Evolutionary conservation across 2,329 filamentous ascomycete genomes (phyloP).

Genomic region (Ceratocystiopsis minuta): DNA sequence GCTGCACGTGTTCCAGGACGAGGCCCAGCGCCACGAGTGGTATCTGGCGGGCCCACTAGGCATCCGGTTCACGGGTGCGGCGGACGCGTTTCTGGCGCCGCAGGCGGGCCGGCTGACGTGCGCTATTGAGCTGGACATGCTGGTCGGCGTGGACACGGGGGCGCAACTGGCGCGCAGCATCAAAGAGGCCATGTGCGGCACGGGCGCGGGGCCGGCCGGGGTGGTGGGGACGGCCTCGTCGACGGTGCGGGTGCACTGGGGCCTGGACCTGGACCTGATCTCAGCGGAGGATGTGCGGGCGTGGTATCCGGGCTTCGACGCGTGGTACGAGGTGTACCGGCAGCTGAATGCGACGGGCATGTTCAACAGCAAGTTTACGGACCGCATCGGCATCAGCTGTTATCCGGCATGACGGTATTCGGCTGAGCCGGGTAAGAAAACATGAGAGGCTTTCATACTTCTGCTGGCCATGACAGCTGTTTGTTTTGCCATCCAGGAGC

Average conservation of each 20-base stretch:
- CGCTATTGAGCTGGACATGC: constrained; percentile 12
- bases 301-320: constrained; percentile 11
- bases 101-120: constrained; percentile 11
- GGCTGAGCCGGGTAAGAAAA: too few species aligned
- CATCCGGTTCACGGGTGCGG: constrained; percentile 9
- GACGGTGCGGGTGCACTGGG: constrained; percentile 12
- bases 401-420: too few species aligned
- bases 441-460: background rate
- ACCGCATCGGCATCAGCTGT: constrained; percentile 10
- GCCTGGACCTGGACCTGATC: constrained; percentile 11
- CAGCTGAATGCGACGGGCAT: constrained; percentile 12
- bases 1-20: constrained; percentile 8
- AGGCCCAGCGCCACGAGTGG: constrained; percentile 8
- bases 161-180: constrained; percentile 8
- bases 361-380: constrained; percentile 14
- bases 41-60: constrained; percentile 13
- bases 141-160: constrained; percentile 9
- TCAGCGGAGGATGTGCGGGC: constrained; percentile 9
- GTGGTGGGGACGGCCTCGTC: background rate
- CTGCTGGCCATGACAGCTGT: too few species aligned
- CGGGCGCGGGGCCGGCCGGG: too few species aligned
- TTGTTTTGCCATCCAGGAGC: too few species aligned
- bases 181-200: constrained; percentile 9
- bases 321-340: constrained; percentile 10
- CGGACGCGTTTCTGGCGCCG: constrained; percentile 12